These are phyloP conservation scores for Nematodospora anomalae DNA, from an alignment of 1,139 yeast species.

Conservation along the genomic window DNA sequence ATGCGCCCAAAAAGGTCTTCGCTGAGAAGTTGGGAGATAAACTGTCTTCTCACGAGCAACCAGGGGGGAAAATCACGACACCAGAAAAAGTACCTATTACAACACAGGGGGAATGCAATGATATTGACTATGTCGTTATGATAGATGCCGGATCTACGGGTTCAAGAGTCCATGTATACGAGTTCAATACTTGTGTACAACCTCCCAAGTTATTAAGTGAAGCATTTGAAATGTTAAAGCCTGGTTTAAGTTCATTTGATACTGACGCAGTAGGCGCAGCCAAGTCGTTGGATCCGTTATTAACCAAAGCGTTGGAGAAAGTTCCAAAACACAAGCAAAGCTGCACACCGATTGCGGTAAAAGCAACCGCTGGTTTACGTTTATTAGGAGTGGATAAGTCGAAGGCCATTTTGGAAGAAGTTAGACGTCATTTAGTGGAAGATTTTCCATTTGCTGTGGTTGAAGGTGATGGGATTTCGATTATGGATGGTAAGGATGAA, in stretches of 20 bases:
- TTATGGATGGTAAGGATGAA: slow-evolving; percentile 96
- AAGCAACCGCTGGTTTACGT: slow-evolving; percentile 98
- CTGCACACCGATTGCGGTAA: slow-evolving; percentile 92
- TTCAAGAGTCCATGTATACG: slow-evolving; percentile 90
- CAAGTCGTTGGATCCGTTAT: slow-evolving; percentile 74
- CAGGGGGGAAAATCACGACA: slow-evolving; percentile 4
- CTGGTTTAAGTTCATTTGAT: slow-evolving; percentile 87
- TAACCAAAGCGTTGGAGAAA: slow-evolving; percentile 67
- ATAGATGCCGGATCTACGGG: slow-evolving; percentile 98
- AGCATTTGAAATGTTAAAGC: slow-evolving; percentile 83
- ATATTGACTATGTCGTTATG: slow-evolving; percentile 67
- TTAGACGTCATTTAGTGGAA: slow-evolving; percentile 67
- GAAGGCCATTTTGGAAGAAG: slow-evolving; percentile 68
- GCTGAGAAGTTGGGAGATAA: slow-evolving; percentile 25
- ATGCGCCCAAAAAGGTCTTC: slow-evolving; percentile 18
- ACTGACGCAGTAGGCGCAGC: slow-evolving; percentile 86
- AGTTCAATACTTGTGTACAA: slow-evolving; percentile 78
- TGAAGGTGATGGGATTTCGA: slow-evolving; percentile 76
- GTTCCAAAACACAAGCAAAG: slow-evolving; percentile 72
- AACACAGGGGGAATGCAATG: slow-evolving; percentile 23
- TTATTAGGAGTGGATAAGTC: slow-evolving; percentile 77
- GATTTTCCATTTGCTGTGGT: slow-evolving; percentile 92
- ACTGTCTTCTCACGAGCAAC: background rate
- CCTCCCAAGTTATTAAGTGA: slow-evolving; percentile 82
- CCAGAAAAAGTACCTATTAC: slow-evolving; percentile 5